Evolutionary conservation across 2,329 filamentous ascomycete genomes (phyloP).

Genomic region (Tolypocladium guangdongense): DNA sequence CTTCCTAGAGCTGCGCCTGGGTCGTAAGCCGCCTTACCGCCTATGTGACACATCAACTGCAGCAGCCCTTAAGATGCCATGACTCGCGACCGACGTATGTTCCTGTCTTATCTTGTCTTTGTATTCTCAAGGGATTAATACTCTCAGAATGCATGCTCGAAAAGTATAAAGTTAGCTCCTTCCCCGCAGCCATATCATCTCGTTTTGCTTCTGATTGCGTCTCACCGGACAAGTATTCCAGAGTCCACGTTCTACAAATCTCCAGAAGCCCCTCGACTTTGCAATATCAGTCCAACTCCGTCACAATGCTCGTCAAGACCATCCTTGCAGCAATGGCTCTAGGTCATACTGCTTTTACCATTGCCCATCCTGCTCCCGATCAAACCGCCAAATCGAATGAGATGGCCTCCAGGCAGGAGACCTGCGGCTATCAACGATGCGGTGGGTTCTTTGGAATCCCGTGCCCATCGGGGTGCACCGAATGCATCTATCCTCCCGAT

Average conservation of each 20-base stretch:
- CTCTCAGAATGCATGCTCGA: not conserved
- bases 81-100: no score
- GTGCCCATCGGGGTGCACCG: not conserved
- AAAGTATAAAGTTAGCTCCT: not conserved
- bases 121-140: no score
- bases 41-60: no score
- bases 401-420: not conserved
- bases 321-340: not conserved
- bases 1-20: not conserved
- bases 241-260: not conserved
- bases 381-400: not conserved
- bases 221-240: not conserved
- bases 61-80: no score
- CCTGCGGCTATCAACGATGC: not conserved
- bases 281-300: not conserved
- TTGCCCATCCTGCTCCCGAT: not conserved
- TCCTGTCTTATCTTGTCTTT: no score
- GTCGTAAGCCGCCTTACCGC: no score
- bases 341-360: not conserved
- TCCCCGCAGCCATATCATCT: not conserved
- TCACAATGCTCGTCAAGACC: not conserved
- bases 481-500: not conserved
- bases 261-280: not conserved
- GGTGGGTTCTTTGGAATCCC: not conserved
- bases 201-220: no score